phyloP scores from a whole-genome alignment of 129 eudicot species.

The Gnaphalium uliginosum region DNA sequence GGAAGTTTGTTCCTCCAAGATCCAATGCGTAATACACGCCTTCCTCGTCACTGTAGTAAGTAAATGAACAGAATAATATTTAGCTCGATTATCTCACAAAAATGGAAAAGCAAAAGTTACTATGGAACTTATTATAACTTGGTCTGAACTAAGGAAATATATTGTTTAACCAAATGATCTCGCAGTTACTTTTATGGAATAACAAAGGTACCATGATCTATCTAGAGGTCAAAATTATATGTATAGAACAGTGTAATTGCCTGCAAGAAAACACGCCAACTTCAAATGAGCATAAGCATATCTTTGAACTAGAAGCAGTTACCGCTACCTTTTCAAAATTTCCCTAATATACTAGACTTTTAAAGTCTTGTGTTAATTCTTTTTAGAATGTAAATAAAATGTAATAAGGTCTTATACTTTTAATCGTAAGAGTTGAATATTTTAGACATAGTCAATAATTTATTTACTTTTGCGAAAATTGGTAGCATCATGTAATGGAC shows the following conservation, averaged over 20 bases:
- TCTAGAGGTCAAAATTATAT: too few species aligned
- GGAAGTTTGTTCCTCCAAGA: slow-evolving; percentile 96
- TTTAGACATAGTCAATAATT: too few species aligned
- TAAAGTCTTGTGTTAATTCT: too few species aligned
- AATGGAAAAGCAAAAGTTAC: background rate
- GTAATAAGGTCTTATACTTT: background rate
- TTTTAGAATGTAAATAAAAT: too few species aligned
- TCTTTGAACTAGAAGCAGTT: too few species aligned
- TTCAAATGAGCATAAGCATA: background rate
- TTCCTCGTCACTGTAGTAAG: slow-evolving; percentile 59
- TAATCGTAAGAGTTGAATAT: background rate
- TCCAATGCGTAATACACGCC: slow-evolving; percentile 92
- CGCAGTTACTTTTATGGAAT: background rate
- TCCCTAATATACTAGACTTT: too few species aligned
- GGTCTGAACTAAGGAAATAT: background rate
- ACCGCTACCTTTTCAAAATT: too few species aligned
- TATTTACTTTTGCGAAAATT: background rate
- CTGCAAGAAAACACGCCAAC: too few species aligned
- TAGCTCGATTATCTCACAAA: background rate
- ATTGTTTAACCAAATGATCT: background rate
- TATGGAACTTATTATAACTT: background rate
- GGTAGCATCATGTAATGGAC: background rate
- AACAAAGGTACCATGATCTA: too few species aligned
- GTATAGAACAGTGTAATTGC: too few species aligned
- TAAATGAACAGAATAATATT: background rate